Base-by-base conservation (phyloP, 2,329 filamentous ascomycete species). In the Colletotrichum acutatum region DNA sequence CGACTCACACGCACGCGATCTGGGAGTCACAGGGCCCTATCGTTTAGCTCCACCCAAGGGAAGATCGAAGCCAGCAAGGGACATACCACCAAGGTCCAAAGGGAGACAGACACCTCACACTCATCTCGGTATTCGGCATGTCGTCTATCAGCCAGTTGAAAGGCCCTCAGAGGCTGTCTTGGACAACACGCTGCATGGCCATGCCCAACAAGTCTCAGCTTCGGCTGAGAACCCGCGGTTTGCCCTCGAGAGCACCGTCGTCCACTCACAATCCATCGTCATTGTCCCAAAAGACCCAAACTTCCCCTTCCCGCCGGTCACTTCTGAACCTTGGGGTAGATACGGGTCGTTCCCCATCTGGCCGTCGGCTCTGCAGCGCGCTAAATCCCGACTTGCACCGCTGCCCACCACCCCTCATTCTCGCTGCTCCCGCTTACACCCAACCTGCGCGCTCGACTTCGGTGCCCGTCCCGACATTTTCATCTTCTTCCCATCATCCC, bases 371-470 rank as follows among this genome's bases (percentile, higher is more conserved):
- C 61, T 73, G 60, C 71, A 71, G 61, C 61, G 46, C 67, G 49
- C 71, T 71, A 65, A 71, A 71, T 66, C 24, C 66, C 53, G 66
- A 61, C 28, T 49, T 60, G 58, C 53, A 62, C 60, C 60, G 49
- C 61, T 68, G 53, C 70, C 61, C 52, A 32, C 52, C 71, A 19
- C 66, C 71, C 71, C 66, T 73, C 71, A 69, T 30, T 66, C 46
- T 57, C 61, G 34, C 30, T 61, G 66, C 67, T 73, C 57, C 71
- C 56, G 67, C 71, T 71, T 71, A 71, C 61, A 73, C 66, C 34
- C 60, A 70, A 34, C 52, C 30, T 28, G 59, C 53, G 30, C 56
- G 30, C 56, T 70, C 28, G 60, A 37, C 60, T 56, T 62, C 71
- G 71, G 66, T 58, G 22, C 60, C 58, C 56, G 37, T 66, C 56